Base-by-base conservation (phyloP, 106 monocot species). In the Iris macrosiphon region DNA sequence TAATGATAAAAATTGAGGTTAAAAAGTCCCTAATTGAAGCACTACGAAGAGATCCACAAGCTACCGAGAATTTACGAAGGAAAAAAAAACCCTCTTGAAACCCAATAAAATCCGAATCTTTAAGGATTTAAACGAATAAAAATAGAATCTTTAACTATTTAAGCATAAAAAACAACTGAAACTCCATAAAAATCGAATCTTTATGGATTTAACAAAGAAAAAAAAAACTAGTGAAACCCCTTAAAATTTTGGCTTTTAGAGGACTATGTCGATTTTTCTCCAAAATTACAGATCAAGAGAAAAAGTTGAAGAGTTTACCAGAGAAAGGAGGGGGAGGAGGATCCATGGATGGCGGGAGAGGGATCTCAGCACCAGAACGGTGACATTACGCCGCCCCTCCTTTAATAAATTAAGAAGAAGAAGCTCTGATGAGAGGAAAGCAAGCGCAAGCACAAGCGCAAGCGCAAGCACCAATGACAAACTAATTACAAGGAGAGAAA, bases 271-370 rank as follows among this genome's bases (percentile, higher is more conserved):
- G 25, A 58, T 21, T 38, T 31, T 9, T 8, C 31, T 53, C 57
- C 33, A 40, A 58, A 25, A 15, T 27, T 27, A 18, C 38, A 58
- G 57, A 58, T 58, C 57, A 34, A 58, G 57, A 58, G 7, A 9
- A 14, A 56, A 56, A 23, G 16, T 4, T 6, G 34, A 31, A 17
- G 4, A 16, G 40, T 41, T 40, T 2, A 58, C 57, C 57, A 24
- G 57, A 58, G 41, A 15, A 40, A n/a, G 57, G 57, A 39, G 35
- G 41, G 41, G 14, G 27, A n/a, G 57, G 57, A 39, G 35, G 41
- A 58, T 58, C 57, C 57, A 58, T 58, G 41, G 7, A 13, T 35
- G 10, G n/a, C n/a, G n/a, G n/a, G n/a, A n/a, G n/a, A n/a, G 57
- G 41, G 57, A 58, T 58, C 57, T 58, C 40, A 41, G 2, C 56